Evolutionary conservation across 208 protist species (phyloP).

Genomic region (Wallacemonas sp.): DNA sequence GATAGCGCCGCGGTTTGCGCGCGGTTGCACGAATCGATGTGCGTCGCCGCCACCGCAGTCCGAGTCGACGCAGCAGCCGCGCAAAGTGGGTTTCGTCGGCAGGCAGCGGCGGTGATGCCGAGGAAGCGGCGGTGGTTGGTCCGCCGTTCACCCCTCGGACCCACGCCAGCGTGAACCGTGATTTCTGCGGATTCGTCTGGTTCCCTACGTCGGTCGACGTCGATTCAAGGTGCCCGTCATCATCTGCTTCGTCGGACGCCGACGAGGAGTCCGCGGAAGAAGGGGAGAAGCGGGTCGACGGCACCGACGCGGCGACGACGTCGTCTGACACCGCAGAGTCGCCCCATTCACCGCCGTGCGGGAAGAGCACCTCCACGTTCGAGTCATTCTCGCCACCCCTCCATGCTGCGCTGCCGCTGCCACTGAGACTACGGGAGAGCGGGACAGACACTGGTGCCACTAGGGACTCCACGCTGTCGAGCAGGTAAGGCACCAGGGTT

Average conservation of each 20-base stretch:
- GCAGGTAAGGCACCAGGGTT: background rate
- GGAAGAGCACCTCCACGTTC: constrained; percentile 6
- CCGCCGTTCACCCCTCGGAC: background rate
- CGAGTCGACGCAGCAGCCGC: background rate
- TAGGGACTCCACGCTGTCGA: background rate
- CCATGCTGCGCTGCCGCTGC: constrained; percentile 8
- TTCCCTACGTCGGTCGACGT: too few species aligned
- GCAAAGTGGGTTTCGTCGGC: background rate
- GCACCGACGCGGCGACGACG: background rate
- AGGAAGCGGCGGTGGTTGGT: too few species aligned
- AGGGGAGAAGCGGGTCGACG: background rate
- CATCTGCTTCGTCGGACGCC: background rate
- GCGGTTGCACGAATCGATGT: too few species aligned
- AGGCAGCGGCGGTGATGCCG: background rate
- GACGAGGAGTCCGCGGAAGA: background rate
- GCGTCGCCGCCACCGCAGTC: background rate
- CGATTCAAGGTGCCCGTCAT: too few species aligned
- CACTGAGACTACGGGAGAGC: constrained; percentile 2
- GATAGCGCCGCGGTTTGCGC: background rate
- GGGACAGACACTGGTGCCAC: background rate
- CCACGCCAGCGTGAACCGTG: constrained; percentile 1
- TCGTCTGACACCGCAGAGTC: too few species aligned
- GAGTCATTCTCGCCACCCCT: background rate
- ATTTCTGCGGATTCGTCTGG: too few species aligned
- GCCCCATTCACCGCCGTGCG: background rate